Conservation (phyloP, 495 filamentous ascomycete species). For the Tuber melanosporum region DNA sequence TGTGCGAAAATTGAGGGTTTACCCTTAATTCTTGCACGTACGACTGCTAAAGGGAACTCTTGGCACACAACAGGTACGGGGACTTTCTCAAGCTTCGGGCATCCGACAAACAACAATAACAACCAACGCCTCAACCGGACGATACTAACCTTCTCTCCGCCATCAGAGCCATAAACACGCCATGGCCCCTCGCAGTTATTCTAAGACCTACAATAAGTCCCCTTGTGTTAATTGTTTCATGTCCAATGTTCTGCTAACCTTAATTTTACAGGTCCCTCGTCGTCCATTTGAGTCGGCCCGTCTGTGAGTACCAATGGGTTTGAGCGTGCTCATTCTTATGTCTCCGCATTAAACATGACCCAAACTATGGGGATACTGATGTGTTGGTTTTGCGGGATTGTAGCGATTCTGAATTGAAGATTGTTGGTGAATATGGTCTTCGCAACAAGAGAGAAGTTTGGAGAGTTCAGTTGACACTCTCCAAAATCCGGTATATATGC, state of each 20-base stretch:
- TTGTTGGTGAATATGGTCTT: conserved; percentile 97
- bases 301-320: conserved; percentile 98
- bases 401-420: conserved; percentile 98
- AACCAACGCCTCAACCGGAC: conserved; percentile 32
- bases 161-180: conserved; percentile 41
- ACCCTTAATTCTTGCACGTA: background rate
- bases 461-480: conserved; percentile 97
- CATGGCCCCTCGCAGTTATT: conserved; percentile 62
- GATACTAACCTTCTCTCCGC: conserved; percentile 21
- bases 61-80: conserved; percentile 13
- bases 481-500: conserved; percentile 64
- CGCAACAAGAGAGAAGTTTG: conserved; percentile 99
- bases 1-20: conserved; percentile 30
- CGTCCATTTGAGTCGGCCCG: conserved; percentile 95
- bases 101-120: conserved; percentile 44
- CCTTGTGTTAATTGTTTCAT: conserved; percentile 39
- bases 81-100: conserved; percentile 21
- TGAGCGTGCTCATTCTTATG: conserved; percentile 95
- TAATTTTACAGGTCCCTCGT: conserved; percentile 43
- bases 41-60: conserved; percentile 25
- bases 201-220: conserved; percentile 96
- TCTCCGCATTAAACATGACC: conserved; percentile 54
- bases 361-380: background rate
- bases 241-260: conserved; percentile 24
- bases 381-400: conserved; percentile 4